These are phyloP conservation scores for Athelia sp. DNA, from an alignment of 1,284 basidiomycete genomes.

Conservation along the genomic window DNA sequence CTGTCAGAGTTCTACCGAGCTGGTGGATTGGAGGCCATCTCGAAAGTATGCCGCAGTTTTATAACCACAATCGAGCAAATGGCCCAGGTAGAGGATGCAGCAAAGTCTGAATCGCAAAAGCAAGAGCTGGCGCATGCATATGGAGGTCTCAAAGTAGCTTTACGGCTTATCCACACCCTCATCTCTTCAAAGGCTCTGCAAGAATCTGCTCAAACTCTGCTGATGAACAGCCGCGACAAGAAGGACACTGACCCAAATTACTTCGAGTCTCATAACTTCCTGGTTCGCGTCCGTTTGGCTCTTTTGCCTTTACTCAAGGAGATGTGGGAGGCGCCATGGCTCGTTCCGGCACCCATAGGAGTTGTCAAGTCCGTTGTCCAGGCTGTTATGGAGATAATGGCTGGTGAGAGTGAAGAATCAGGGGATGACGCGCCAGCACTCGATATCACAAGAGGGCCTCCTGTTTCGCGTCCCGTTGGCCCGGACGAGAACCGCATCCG, in stretches of 20 bases:
- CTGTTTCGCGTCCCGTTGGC: conserved; percentile 37
- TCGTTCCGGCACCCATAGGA: conserved; percentile 67
- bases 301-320: conserved; percentile 65
- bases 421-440: conserved; percentile 32
- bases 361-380: conserved; percentile 75
- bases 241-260: conserved; percentile 69
- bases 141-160: conserved; percentile 76
- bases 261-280: conserved; percentile 83
- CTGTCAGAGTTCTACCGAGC: conserved; percentile 70
- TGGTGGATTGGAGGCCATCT: conserved; percentile 71
- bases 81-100: conserved; percentile 40
- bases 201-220: conserved; percentile 80
- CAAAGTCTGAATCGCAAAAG: conserved; percentile 51
- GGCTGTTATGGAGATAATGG: conserved; percentile 77
- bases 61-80: conserved; percentile 53
- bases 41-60: conserved; percentile 57
- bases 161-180: conserved; percentile 76
- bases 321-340: conserved; percentile 86
- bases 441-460: conserved; percentile 17
- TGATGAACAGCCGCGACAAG: conserved; percentile 74
- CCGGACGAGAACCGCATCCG: conserved; percentile 76
- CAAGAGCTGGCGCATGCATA: conserved; percentile 73
- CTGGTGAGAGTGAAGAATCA: conserved; percentile 76
- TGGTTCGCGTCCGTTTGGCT: conserved; percentile 75
- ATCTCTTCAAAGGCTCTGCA: conserved; percentile 77